phyloP scores from a whole-genome alignment of 2,329 filamentous ascomycete species.

The Sarocladium oryzae region DNA sequence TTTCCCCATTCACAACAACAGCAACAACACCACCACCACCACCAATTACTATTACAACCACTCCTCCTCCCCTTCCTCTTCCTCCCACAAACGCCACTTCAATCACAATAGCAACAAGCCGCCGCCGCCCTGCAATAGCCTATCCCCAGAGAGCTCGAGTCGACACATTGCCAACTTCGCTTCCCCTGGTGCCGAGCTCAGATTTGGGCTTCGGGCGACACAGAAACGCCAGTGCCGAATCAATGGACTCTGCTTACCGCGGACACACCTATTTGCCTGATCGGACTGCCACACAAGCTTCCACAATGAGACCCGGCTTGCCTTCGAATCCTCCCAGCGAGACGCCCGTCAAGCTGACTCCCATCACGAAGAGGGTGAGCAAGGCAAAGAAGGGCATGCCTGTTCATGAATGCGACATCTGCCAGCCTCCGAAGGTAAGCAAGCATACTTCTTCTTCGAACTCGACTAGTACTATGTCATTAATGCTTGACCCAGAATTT shows the following conservation, averaged over 20 bases:
- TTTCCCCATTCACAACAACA: conserved; percentile 13
- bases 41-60: too few relatives aligned
- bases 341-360: conserved; percentile 41
- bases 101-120: neutral
- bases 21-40: neutral
- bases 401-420: conserved; percentile 48
- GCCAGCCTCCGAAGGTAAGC: conserved; percentile 43
- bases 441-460: neutral
- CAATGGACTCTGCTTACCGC: conserved; percentile 38
- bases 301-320: conserved; percentile 34
- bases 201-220: conserved; percentile 27
- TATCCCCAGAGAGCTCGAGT: neutral
- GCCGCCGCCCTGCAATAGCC: neutral
- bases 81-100: too few relatives aligned
- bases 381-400: conserved; percentile 54
- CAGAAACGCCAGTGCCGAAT: conserved; percentile 42
- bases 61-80: too few relatives aligned
- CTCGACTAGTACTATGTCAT: neutral
- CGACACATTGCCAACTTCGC: neutral
- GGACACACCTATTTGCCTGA: conserved; percentile 16
- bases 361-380: conserved; percentile 50
- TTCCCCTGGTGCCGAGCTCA: conserved; percentile 2
- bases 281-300: conserved; percentile 14
- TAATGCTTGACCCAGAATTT: conserved; percentile 42
- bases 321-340: conserved; percentile 26